Base-by-base conservation (phyloP, 495 filamentous ascomycete genomes). In the Penicillium pancosmium region DNA sequence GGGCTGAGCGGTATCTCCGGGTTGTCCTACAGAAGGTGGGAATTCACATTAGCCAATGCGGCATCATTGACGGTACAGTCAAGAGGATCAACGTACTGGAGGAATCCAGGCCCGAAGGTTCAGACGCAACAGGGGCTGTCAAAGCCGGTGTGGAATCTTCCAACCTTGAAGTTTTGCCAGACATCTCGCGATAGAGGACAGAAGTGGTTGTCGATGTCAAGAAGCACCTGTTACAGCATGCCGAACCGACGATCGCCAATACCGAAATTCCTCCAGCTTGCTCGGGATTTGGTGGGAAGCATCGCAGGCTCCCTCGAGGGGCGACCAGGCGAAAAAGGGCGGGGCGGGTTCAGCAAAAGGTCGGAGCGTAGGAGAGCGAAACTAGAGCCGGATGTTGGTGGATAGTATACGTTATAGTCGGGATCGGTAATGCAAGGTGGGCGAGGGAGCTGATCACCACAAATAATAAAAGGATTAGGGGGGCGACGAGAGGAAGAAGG, bases 201-300 rank as follows among this genome's bases (percentile, higher is more conserved):
- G 52, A 49, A 56, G 27, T 40, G 52, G 51, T 60, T 38, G 27
- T 50, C 46, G 54, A 57, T 34, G 55, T 57, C 62, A 56, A 56
- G 56, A 56, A 51, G 11, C 40, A 47, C 52, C 57, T 33, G 57
- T 65, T 62, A 74, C 34, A 68, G 56, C 69, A 70, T 73, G 38
- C 57, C 60, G 68, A 35, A 55, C 58, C 36, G 55, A 54, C 34
- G 53, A 63, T 67, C 57, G 59, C 59, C 65, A 60, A 62, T 52
- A 61, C 59, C 66, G 61, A 62, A 53, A 59, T 62, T 61, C 66
- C 68, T 66, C 66, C 69, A 64, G 54, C 18, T 36, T 57, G 55
- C 23, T 50, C 60, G 51, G 54, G 54, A 56, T 68, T 66, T 57
- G 58, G 34, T 50, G 33, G 51, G 47, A 62, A 68, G 54, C 69